Conservation (phyloP, 1,284 basidiomycete genomes). For the Marasmius sp. region DNA sequence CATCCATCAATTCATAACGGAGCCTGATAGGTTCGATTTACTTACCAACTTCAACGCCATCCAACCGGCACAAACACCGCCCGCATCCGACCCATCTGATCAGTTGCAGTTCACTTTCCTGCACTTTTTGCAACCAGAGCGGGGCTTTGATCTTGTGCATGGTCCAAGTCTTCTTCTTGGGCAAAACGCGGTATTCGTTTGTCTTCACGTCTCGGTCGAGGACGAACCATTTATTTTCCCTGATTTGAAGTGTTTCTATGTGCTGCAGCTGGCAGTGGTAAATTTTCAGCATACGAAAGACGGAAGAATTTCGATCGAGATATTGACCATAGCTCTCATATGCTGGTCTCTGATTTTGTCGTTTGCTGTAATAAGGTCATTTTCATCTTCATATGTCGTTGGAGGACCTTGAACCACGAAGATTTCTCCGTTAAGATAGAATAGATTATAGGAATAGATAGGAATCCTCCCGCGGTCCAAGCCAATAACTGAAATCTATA, state of each 20-base stretch:
- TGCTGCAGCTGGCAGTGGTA: neutral
- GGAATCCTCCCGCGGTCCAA: neutral
- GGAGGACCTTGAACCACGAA: slow-evolving; percentile 41
- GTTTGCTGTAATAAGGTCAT: slow-evolving; percentile 9
- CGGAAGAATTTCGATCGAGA: neutral
- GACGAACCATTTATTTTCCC: neutral
- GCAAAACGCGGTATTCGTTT: neutral
- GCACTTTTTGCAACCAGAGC: slow-evolving; percentile 23
- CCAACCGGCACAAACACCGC: slow-evolving; percentile 28
- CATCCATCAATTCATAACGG: neutral
- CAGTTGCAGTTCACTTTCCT: slow-evolving; percentile 36
- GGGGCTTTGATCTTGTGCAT: neutral
- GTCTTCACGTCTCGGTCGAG: neutral
- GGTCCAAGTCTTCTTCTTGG: neutral
- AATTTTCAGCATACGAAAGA: neutral
- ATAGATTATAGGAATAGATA: slow-evolving; percentile 18
- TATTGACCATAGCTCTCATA: neutral
- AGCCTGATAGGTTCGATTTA: neutral
- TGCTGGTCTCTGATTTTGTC: slow-evolving; percentile 9
- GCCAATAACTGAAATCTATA: neutral
- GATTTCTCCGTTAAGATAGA: slow-evolving; percentile 33
- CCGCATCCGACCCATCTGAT: slow-evolving; percentile 21
- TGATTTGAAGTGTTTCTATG: neutral
- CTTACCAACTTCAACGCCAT: slow-evolving; percentile 31
- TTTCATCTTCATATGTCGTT: slow-evolving; percentile 21